Percentiles rank a stretch among this genome's conserved stretches.
Evolutionary conservation across 768 basidiomycete genomes (phyloP).

Genomic region (Kondoa subrosea): DNA sequence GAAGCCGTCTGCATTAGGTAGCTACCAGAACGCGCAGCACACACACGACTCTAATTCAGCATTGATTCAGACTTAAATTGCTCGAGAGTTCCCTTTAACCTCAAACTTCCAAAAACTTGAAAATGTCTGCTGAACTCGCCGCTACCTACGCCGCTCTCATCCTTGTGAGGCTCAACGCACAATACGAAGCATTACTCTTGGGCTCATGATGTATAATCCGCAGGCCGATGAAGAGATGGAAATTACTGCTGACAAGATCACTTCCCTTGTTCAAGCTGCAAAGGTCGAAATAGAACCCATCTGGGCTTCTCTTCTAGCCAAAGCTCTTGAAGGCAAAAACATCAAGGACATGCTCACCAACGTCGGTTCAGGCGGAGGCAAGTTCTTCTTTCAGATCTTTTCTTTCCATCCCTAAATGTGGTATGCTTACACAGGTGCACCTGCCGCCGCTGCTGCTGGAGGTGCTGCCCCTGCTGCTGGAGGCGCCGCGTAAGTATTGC

Average conservation of each 20-base stretch:
- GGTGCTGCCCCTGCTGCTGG: constrained; percentile 47
- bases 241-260: constrained; percentile 94
- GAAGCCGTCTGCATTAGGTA: neutral
- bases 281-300: constrained; percentile 78
- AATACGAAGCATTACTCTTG: neutral
- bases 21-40: neutral
- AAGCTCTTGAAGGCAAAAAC: constrained; percentile 95
- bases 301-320: constrained; percentile 92
- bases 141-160: neutral
- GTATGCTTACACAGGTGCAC: too few species aligned
- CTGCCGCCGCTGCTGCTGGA: constrained; percentile 42
- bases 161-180: neutral
- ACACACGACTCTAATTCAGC: neutral
- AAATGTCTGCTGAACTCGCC: neutral
- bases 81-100: neutral
- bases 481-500: constrained; percentile 42
- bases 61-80: neutral
- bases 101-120: constrained; percentile 7
- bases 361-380: constrained; percentile 83
- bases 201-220: constrained; percentile 59
- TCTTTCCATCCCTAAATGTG: too few species aligned
- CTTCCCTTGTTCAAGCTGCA: constrained; percentile 66
- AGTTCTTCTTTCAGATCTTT: constrained; percentile 74
- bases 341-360: constrained; percentile 87
- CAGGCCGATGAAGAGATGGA: constrained; percentile 90